Evolutionary conservation across 345 rosid genomes (phyloP).

Genomic region (Durio zibethinus): DNA sequence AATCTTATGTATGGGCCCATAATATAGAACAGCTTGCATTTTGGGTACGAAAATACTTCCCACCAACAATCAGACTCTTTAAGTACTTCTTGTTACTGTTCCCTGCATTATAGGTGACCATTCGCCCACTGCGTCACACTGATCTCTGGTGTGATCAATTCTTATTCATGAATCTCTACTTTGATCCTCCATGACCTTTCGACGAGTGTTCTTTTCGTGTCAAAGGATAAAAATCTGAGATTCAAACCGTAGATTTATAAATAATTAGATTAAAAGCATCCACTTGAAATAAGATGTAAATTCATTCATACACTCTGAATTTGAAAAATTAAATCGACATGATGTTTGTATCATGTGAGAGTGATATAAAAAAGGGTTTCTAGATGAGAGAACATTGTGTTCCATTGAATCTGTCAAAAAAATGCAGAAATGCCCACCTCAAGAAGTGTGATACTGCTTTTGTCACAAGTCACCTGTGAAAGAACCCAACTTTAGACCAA

Average conservation of each 20-base stretch:
- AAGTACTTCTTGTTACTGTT: neutral
- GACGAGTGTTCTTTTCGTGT: neutral
- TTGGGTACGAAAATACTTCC: constrained; percentile 6
- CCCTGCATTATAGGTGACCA: neutral
- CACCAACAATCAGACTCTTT: neutral
- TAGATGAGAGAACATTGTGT: neutral
- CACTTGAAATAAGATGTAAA: neutral
- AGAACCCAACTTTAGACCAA: neutral
- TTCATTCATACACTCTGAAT: neutral
- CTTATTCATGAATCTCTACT: neutral
- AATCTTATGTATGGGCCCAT: neutral
- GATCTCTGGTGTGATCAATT: neutral
- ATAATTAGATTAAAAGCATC: neutral
- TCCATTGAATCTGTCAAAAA: neutral
- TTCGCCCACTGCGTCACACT: neutral
- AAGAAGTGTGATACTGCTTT: constrained; percentile 6
- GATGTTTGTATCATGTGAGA: neutral
- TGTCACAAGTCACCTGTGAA: constrained; percentile 7
- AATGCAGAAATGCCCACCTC: neutral
- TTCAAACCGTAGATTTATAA: neutral
- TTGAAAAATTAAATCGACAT: neutral
- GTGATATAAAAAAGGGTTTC: neutral
- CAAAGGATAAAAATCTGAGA: neutral
- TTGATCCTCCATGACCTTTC: neutral
- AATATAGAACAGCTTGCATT: neutral